Evolutionary conservation across 805 yeast genomes (phyloP).

Genomic region (Teunomyces lycoperdinae): DNA sequence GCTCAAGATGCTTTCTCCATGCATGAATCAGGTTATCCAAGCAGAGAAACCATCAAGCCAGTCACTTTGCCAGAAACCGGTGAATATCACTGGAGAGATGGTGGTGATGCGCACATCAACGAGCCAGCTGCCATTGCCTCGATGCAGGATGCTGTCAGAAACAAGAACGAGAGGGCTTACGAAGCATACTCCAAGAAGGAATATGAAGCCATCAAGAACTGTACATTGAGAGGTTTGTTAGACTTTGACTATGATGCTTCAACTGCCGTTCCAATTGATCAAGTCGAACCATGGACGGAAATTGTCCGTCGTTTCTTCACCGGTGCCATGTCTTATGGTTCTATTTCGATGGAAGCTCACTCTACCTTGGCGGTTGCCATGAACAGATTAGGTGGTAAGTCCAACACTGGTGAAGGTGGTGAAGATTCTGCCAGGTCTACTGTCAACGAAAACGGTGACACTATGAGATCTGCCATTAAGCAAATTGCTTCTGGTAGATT

Average conservation of each 20-base stretch:
- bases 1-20: constrained; percentile 95
- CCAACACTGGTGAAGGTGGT: constrained; percentile 99
- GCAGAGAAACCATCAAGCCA: constrained; percentile 67
- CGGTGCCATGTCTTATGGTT: constrained; percentile 99
- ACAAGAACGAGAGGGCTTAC: constrained; percentile 91
- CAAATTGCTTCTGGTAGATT: constrained; percentile 98
- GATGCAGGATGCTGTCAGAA: constrained; percentile 96
- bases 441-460: constrained; percentile 83
- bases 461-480: constrained; percentile 98
- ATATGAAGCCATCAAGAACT: constrained; percentile 84
- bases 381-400: constrained; percentile 97
- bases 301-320: constrained; percentile 95
- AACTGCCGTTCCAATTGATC: constrained; percentile 85
- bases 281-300: constrained; percentile 99
- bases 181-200: constrained; percentile 87
- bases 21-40: constrained; percentile 90
- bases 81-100: constrained; percentile 98
- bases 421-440: constrained; percentile 91
- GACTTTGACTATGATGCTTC: constrained; percentile 81
- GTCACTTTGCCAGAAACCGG: constrained; percentile 88
- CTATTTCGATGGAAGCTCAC: constrained; percentile 97
- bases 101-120: constrained; percentile 93
- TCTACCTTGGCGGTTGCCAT: constrained; percentile 97
- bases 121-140: constrained; percentile 94
- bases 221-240: constrained; percentile 90